Evolutionary conservation across 352 stramenopile species (phyloP).

Genomic region (Phytophthora multivora): DNA sequence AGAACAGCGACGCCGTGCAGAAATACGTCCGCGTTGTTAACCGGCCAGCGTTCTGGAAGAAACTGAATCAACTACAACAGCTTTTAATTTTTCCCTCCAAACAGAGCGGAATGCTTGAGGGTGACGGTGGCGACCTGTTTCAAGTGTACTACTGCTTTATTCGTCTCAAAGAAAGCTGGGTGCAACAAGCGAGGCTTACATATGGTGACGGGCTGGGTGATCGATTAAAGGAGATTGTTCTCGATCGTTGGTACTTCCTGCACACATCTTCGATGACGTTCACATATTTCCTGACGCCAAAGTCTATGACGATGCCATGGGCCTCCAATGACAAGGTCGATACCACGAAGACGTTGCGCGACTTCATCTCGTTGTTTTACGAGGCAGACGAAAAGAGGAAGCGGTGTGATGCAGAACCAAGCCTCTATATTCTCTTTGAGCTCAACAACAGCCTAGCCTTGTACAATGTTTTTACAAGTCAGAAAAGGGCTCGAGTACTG

Average conservation of each 20-base stretch:
- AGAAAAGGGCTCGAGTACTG: not conserved
- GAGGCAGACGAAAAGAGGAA: not conserved
- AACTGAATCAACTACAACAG: not conserved
- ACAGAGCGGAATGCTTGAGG: not conserved
- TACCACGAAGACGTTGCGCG: not conserved
- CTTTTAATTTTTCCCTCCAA: not conserved
- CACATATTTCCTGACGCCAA: not conserved
- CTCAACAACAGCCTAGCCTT: not conserved
- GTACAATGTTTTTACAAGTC: not conserved
- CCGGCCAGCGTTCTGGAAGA: not conserved
- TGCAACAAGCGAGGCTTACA: no score
- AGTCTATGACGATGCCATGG: not conserved
- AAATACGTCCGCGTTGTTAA: not conserved
- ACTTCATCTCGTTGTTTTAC: not conserved
- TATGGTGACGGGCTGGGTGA: no score
- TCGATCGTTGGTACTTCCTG: no score
- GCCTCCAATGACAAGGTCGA: not conserved
- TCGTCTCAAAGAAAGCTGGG: not conserved
- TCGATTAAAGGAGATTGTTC: no score
- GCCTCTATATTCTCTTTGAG: not conserved
- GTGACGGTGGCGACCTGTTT: conserved; percentile 1
- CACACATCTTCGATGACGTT: no score
- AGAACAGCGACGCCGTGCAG: not conserved
- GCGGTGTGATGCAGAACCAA: not conserved
- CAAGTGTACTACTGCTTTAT: not conserved